Conservation (phyloP, 495 filamentous ascomycete species). For the Daldinia vernicosa region DNA sequence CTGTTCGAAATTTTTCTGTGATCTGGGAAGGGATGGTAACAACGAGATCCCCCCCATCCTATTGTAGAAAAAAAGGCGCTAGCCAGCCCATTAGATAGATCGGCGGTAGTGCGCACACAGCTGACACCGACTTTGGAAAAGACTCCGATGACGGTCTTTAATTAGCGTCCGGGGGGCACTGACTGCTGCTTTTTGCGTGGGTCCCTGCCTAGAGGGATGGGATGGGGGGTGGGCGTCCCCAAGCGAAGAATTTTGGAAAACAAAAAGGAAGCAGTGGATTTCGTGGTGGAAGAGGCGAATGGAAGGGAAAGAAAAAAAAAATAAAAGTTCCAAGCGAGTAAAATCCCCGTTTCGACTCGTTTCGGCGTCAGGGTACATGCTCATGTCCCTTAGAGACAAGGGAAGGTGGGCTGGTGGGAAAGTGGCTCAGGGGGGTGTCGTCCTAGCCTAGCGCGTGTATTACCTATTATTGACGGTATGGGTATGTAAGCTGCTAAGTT, state of each 20-base stretch:
- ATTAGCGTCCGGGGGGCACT: slow-evolving; percentile 37
- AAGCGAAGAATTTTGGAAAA: slow-evolving; percentile 28
- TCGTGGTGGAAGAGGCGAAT: slow-evolving; percentile 32
- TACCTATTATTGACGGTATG: background rate
- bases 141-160: slow-evolving; percentile 45
- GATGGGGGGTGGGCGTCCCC: background rate
- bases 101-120: slow-evolving; percentile 29
- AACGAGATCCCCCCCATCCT: slow-evolving; percentile 28
- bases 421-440: slow-evolving; percentile 25
- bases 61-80: slow-evolving; percentile 26
- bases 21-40: slow-evolving; percentile 41
- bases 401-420: slow-evolving; percentile 14
- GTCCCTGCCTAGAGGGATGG: slow-evolving; percentile 3
- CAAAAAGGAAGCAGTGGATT: slow-evolving; percentile 41
- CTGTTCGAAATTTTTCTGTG: slow-evolving; percentile 22
- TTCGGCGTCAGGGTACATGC: slow-evolving; percentile 36
- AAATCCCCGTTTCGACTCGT: slow-evolving; percentile 38
- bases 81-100: slow-evolving; percentile 36
- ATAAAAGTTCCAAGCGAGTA: background rate
- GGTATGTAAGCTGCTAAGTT: background rate
- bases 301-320: slow-evolving; percentile 1
- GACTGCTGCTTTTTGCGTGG: slow-evolving; percentile 24
- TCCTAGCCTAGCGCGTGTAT: slow-evolving; percentile 16
- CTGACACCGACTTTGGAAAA: slow-evolving; percentile 41
- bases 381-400: slow-evolving; percentile 34